Evolutionary conservation across 2,329 filamentous ascomycete species (phyloP).

Genomic region (Pseudonectria foliicola): DNA sequence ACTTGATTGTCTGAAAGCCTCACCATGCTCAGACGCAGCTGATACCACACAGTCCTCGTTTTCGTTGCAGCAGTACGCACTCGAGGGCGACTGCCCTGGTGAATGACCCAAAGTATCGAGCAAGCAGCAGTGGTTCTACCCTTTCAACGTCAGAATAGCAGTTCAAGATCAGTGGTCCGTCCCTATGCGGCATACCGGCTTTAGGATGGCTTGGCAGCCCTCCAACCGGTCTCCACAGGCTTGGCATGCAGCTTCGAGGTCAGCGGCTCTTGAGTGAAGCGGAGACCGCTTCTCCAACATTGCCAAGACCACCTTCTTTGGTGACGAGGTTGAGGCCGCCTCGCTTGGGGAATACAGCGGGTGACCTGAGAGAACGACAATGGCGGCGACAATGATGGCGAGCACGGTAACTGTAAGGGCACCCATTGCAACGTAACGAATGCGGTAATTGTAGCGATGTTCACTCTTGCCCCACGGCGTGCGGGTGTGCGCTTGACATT

Average conservation of each 20-base stretch:
- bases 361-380: slow-evolving; percentile 12
- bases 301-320: not conserved
- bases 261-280: not conserved
- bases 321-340: not conserved
- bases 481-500: slow-evolving; percentile 25
- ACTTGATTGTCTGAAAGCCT: too few relatives aligned
- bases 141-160: slow-evolving; percentile 2
- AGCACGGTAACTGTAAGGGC: slow-evolving; percentile 16
- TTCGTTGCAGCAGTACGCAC: slow-evolving; percentile 9
- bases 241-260: not conserved
- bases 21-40: too few relatives aligned
- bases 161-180: not conserved
- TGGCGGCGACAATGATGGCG: slow-evolving; percentile 13
- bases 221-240: slow-evolving; percentile 4
- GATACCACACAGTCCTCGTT: slow-evolving; percentile 5
- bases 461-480: slow-evolving; percentile 19
- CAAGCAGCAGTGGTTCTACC: slow-evolving; percentile 9
- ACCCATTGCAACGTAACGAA: slow-evolving; percentile 21
- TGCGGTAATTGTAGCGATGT: slow-evolving; percentile 19
- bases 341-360: slow-evolving; percentile 1
- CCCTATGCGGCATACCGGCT: slow-evolving; percentile 3
- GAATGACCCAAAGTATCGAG: slow-evolving; percentile 6
- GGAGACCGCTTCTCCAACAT: too few relatives aligned
- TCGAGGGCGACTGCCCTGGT: slow-evolving; percentile 6
- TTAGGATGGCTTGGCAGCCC: slow-evolving; percentile 9